phyloP scores from a whole-genome alignment of 108 stramenopile species.

The Skeletonema potamos region DNA sequence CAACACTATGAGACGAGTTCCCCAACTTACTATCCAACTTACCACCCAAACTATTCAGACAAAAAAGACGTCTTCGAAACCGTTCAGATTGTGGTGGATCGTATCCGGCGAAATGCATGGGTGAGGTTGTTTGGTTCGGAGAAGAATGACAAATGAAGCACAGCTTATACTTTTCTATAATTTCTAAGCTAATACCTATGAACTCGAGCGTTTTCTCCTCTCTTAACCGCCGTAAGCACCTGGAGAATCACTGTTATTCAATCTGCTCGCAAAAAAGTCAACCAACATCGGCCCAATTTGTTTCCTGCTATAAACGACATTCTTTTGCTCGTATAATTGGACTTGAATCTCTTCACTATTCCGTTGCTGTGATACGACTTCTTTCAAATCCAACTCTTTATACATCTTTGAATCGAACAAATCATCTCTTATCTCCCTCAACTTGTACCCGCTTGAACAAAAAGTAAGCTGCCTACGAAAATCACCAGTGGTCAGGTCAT shows the following conservation, averaged over 20 bases:
- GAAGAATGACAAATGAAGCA: too few relatives aligned
- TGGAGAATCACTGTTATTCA: too few relatives aligned
- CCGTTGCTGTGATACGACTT: neutral
- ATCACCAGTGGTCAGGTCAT: slow-evolving; percentile 12
- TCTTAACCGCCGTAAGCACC: too few relatives aligned
- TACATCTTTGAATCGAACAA: slow-evolving; percentile 18
- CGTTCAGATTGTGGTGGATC: neutral
- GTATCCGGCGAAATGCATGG: neutral
- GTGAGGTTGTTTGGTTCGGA: too few relatives aligned
- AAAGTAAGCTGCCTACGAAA: slow-evolving; percentile 35
- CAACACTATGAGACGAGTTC: neutral
- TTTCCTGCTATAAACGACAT: slow-evolving; percentile 69
- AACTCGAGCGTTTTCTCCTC: too few relatives aligned
- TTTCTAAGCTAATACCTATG: neutral
- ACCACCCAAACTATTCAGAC: neutral
- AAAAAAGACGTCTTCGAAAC: neutral
- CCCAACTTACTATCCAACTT: neutral
- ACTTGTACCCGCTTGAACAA: slow-evolving; percentile 11
- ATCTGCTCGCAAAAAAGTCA: slow-evolving; percentile 27
- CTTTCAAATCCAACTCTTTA: neutral
- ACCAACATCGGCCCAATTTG: slow-evolving; percentile 76
- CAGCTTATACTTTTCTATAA: too few relatives aligned
- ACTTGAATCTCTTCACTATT: slow-evolving; percentile 18
- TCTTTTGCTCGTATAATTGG: slow-evolving; percentile 56
- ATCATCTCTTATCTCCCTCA: slow-evolving; percentile 1